Evolutionary conservation across 805 yeast species (phyloP), one percentile per base, ranked within the genome.

Genomic region (Aciculoconidium aculeatum): DNA sequence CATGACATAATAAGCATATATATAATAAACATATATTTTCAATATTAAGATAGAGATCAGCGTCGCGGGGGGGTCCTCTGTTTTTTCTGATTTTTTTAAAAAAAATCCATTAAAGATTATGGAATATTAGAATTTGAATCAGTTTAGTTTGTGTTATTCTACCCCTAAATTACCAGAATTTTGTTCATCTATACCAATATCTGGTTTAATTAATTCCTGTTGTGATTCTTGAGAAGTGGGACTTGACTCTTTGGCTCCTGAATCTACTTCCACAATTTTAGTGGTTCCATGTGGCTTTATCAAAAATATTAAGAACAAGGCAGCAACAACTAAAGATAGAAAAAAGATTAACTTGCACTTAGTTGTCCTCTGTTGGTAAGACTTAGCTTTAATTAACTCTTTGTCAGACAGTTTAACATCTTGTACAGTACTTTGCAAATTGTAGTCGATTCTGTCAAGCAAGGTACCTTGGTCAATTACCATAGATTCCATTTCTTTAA

Each of bases 381-480:
- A 58, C 25, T 81, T 77, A 0, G 96, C 96, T 42, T 76, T 69
- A 7, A 69, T 64, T 37, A 92, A 61, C 56, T 92, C 92, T 37
- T 75, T 73, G 36, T 83, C 84, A 0, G 96, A 92, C 21, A 67
- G 70, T 45, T 78, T 75, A 35, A 90, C 71, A 40, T 86, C 81
- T 19, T 74, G 74, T 2, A 75, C 80, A n/a, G 95, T 80, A 36
- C 77, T 77, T 37, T 80, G 81, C 35, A 92, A 60, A 50, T 92
- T 92, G 53, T 90, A 92, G 55, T 90, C 98, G 33, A 92, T 90
- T 42, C 96, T 65, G 56, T 92, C 98, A 36, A 92, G 66, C 24
- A 92, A 70, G 0, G 96, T 85, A 1, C 98, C 98, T 57, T 92
- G 98, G 47, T 92, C 97, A 32, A 92, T 81, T 23, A 92, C 84